A percentile compares a stretch with the other conserved stretches of the same genome.
These are phyloP conservation scores for Cytospora leucostoma DNA, from an alignment of 2,329 filamentous ascomycete genomes.

Conservation along the genomic window DNA sequence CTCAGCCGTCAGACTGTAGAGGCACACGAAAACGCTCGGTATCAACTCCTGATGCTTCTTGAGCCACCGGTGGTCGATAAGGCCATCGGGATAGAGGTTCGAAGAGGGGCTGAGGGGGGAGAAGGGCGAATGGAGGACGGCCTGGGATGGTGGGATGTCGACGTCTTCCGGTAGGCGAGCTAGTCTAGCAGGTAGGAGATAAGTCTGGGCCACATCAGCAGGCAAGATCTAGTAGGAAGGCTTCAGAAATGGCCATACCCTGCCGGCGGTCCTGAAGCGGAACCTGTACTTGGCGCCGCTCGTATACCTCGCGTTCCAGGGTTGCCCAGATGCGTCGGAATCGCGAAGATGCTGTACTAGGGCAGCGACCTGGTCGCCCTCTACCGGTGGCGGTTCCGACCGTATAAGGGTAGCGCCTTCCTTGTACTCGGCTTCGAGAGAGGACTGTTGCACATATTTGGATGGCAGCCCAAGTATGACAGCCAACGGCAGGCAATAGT, in stretches of 20 bases:
- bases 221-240: conserved; percentile 2
- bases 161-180: conserved; percentile 55
- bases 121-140: conserved; percentile 82
- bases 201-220: conserved; percentile 46
- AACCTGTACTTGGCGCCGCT: conserved; percentile 57
- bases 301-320: conserved; percentile 66
- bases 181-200: conserved; percentile 59
- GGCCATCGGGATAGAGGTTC: conserved; percentile 82
- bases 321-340: conserved; percentile 62
- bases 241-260: conserved; percentile 63
- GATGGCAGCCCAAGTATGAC: conserved; percentile 73
- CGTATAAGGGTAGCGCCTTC: conserved; percentile 63
- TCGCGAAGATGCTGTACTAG: conserved; percentile 67
- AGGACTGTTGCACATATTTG: conserved; percentile 44
- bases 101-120: conserved; percentile 87
- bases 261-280: conserved; percentile 72
- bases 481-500: conserved; percentile 84
- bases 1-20: conserved; percentile 76
- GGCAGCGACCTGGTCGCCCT: conserved; percentile 63
- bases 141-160: conserved; percentile 48
- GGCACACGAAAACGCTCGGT: conserved; percentile 77
- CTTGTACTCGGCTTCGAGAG: conserved; percentile 53
- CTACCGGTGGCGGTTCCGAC: conserved; percentile 70
- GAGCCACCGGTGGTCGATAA: conserved; percentile 81
- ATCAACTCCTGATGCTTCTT: conserved; percentile 85